Evolutionary conservation across 164 flowering plant genomes (phyloP), one percentile per base, ranked within the genome.

Genomic region (Sextonia rubra): DNA sequence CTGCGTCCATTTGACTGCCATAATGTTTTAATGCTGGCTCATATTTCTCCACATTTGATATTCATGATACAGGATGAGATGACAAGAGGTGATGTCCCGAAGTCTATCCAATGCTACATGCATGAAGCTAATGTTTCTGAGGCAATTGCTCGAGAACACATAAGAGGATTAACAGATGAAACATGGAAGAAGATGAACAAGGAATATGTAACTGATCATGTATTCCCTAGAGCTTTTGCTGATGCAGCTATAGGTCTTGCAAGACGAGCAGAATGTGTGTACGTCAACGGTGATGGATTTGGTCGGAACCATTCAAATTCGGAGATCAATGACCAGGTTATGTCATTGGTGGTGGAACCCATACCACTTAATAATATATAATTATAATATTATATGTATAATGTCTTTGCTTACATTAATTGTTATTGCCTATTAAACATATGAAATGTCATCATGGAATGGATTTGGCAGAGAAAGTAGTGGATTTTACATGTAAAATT

Each of bases 121-220:
- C 67, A 64, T 17, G 37, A 64, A 25, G 26, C 67, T 64, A 30
- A 30, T 25, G 67, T 20, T 29, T 29, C 67, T 4, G 67, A 64
- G n/a, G 37, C 37, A 25, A 29, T 27, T 64, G 67, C 67, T 17
- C 17, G 67, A 0, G 47, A 64, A 12, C 37, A 64, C 26, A 30
- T 64, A 30, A 64, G n/a, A 64, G 37, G 67, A 3, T 1, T 64
- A 6, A 64, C 27, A 6, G 12, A 15, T 27, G 67, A 64, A 27
- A 6, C 67, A 17, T 64, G 67, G 67, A 64, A 64, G 23, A 26
- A 64, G 37, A 25, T 64, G 37, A 64, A 64, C n/a, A 27, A 25
- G 26, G 67, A 61, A 15, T 20, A 15, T 17, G n/a, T 52, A 1
- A 20, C 17, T 15, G n/a, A 20, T 24, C 22, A 18, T 22, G 4